A percentile compares a stretch with the other conserved stretches of the same genome.
Conservation (phyloP, 2,329 filamentous ascomycete species). For the Pseudocercospora fijiensis region DNA sequence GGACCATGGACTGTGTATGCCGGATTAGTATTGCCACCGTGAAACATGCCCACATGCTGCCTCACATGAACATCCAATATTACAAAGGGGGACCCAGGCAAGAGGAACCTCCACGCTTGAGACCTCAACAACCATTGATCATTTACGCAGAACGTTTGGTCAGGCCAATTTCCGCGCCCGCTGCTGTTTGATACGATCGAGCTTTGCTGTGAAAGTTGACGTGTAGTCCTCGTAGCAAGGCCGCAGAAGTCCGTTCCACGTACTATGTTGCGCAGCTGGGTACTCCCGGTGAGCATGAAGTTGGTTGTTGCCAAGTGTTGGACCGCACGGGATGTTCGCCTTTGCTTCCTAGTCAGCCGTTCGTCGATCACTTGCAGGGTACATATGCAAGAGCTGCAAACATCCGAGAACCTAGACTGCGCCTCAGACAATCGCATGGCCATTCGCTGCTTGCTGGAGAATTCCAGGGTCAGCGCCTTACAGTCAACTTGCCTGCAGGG, state of each 20-base stretch:
- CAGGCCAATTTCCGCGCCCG: not conserved
- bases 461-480: not conserved
- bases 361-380: slow-evolving; percentile 4
- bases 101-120: not conserved
- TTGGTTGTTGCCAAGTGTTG: slow-evolving; percentile 6
- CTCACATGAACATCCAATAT: not conserved
- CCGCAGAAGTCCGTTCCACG: not conserved
- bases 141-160: not conserved
- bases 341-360: not conserved
- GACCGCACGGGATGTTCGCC: slow-evolving; percentile 1
- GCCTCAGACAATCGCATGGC: not conserved
- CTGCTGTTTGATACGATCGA: not conserved
- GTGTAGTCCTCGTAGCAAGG: too few relatives aligned
- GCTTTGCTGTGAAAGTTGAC: not conserved
- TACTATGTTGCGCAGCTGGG: not conserved
- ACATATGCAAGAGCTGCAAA: slow-evolving; percentile 4
- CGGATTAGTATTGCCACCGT: not conserved
- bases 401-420: slow-evolving; percentile 1
- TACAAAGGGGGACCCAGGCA: not conserved
- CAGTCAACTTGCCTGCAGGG: not conserved
- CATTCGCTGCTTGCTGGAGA: not conserved
- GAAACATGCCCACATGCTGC: slow-evolving; percentile 2
- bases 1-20: not conserved
- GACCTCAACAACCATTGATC: not conserved
- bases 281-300: not conserved